Conservation (phyloP, 2,329 filamentous ascomycete genomes). For the Trichophyton verrucosum region DNA sequence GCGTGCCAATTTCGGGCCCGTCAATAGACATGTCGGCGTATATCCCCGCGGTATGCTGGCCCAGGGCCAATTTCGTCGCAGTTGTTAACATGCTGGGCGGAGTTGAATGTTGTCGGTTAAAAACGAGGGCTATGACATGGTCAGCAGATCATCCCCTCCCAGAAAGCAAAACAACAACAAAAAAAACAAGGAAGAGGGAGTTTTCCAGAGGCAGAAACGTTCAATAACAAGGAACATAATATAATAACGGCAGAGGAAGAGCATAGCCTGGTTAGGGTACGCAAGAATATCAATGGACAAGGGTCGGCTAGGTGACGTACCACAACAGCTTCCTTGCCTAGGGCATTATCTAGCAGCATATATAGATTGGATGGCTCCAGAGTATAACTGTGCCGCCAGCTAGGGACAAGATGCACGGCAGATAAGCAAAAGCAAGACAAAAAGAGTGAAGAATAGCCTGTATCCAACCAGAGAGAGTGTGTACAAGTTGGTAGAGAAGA, state of each 20-base stretch:
- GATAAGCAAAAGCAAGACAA: neutral
- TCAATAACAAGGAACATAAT: neutral
- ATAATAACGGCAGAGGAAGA: neutral
- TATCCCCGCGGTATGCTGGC: conserved; percentile 70
- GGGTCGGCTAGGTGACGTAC: conserved; percentile 5
- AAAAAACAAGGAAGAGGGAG: neutral
- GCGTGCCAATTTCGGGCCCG: conserved; percentile 81
- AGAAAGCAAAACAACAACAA: neutral
- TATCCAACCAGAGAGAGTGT: neutral
- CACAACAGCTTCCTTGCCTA: conserved; percentile 3
- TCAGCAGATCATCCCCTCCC: neutral
- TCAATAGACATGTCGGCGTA: conserved; percentile 90
- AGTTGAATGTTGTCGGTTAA: neutral
- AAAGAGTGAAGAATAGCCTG: neutral
- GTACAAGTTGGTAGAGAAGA: neutral
- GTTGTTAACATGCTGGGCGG: conserved; percentile 8
- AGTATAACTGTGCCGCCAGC: neutral
- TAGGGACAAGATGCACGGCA: neutral
- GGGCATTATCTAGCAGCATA: neutral
- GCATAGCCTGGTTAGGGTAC: neutral
- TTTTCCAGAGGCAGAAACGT: neutral
- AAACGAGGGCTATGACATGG: neutral
- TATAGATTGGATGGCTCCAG: neutral
- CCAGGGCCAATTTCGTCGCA: conserved; percentile 9
- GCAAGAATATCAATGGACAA: neutral